Evolutionary conservation across 164 flowering plant genomes (phyloP), one percentile per base, ranked within the genome.

Genomic region (Umbilicus rupestris): DNA sequence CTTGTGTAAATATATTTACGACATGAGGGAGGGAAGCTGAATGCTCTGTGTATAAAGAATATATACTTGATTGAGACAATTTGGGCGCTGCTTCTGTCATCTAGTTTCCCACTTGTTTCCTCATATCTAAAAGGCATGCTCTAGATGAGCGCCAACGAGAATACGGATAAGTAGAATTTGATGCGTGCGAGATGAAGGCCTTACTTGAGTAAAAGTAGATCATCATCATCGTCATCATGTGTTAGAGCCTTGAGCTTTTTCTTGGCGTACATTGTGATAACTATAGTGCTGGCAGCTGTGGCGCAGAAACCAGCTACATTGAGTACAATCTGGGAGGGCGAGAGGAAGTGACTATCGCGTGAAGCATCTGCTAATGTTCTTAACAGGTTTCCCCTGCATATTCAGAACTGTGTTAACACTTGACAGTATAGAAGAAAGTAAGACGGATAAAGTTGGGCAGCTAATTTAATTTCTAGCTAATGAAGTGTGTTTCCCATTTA

Each of bases 331-430:
- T 92, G 91, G 7, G 79, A 71, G 7, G 83, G 78, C n/a, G 92
- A 74, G 14, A 89, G 78, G 63, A 77, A 58, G 15, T 59, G 82
- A 41, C 62, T 68, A 22, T 81, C 84, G 6, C 80, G 73, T 41
- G 91, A 76, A 37, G 96, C 97, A 75, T 92, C 89, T 0, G 96
- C 98, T 70, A 92, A 69, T 3, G 86, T 79, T 63, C 78, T 67
- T 63, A 92, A 80, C 57, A 92, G 73, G 73, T 84, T 88, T 31
- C 98, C 98, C 31, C 97, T 91, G 83, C 74, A 76, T 67, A 35
- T n/a, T 31, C 45, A 55, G 31, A 65, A 57, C 35, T 41, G 29
- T 1, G 57, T 20, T n/a, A n/a, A n/a, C n/a, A n/a, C 12, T 50
- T 22, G 22, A 28, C 29, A 24, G 1, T 50, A 50, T n/a, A 1